Conservation (phyloP, 495 filamentous ascomycete genomes). For the Aspergillus coremiiformis region DNA sequence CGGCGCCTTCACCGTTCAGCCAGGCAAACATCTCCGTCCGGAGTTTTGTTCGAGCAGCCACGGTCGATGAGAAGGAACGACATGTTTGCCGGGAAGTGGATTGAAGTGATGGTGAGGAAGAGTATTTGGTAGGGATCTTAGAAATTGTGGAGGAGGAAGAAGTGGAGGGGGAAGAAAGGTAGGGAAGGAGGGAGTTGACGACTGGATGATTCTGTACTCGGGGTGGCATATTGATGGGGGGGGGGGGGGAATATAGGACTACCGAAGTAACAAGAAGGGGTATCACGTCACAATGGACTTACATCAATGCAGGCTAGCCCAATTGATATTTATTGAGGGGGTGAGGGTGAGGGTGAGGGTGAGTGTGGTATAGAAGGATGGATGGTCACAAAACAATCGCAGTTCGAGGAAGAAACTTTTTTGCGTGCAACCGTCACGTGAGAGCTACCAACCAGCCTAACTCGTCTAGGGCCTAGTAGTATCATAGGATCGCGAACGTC, state of each 20-base stretch:
- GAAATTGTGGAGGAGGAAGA: slow-evolving; percentile 11
- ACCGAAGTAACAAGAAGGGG: background rate
- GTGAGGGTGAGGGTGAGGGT: slow-evolving; percentile 10
- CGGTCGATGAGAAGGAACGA: slow-evolving; percentile 45
- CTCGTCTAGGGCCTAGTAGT: background rate
- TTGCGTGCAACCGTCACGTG: slow-evolving; percentile 22
- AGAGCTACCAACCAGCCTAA: background rate
- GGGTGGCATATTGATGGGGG: slow-evolving; percentile 31
- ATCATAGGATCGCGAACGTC: too few relatives aligned
- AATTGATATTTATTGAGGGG: slow-evolving; percentile 18
- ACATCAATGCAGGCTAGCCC: background rate
- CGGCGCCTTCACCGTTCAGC: slow-evolving; percentile 52
- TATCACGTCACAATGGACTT: background rate
- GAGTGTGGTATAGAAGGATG: slow-evolving; percentile 7
- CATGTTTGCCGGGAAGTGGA: slow-evolving; percentile 7
- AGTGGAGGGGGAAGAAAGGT: slow-evolving; percentile 24
- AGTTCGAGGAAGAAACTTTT: slow-evolving; percentile 35
- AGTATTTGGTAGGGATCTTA: slow-evolving; percentile 1
- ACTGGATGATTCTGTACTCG: slow-evolving; percentile 37
- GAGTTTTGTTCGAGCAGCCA: slow-evolving; percentile 35
- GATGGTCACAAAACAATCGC: background rate
- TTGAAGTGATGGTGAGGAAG: slow-evolving; percentile 16
- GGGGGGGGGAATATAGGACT: background rate
- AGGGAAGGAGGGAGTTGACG: slow-evolving; percentile 34
- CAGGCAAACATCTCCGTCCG: slow-evolving; percentile 59